Evolutionary conservation across 2,329 filamentous ascomycete genomes (phyloP), one percentile per base, ranked within the genome.

Genomic region (Trichoderma guizhouense): DNA sequence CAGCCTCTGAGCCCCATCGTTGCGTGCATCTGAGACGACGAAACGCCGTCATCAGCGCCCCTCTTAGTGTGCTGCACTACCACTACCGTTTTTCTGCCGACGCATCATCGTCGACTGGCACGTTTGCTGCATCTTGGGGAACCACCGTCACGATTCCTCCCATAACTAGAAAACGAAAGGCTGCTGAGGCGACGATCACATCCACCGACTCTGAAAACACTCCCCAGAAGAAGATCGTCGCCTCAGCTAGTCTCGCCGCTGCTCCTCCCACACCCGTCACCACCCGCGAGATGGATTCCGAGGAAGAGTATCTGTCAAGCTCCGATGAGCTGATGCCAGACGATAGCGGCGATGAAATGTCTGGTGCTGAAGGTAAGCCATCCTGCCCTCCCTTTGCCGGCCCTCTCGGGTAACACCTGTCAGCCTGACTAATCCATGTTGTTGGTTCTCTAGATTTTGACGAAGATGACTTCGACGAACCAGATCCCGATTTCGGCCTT

Each of bases 271-370:
- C 88, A 6, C 87, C 88, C 32, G 81, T 87, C 72, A 90, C 88
- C 26, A 86, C 83, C 66, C 84, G 84, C 81, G 88, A 85, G 74
- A 98, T 98, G 95, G 94, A 97, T 84, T 98, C 95, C 9, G 95
- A 98, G 77, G 94, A 98, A 79, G 95, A 98, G 73, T 95, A 95
- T 82, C 92, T 96, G 77, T 95, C 93, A 55, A 97, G 78, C 75
- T 91, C 91, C 55, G 90, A 91, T 70, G 91, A 93, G 75, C 88
- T 93, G 73, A 87, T 92, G 81, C 88, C 92, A 74, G 92, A 94
- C 77, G 90, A 92, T 73, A 94, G 92, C 76, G 94, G 93, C 69
- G 93, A 94, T 77, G 91, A 87, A 80, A 82, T 88, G 73, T 89
- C 87, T 1, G 86, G 80, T 7, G 84, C 78, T 21, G 87, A 88